Base-by-base conservation (phyloP, 352 stramenopile species). In the Phytophthora megakarya region DNA sequence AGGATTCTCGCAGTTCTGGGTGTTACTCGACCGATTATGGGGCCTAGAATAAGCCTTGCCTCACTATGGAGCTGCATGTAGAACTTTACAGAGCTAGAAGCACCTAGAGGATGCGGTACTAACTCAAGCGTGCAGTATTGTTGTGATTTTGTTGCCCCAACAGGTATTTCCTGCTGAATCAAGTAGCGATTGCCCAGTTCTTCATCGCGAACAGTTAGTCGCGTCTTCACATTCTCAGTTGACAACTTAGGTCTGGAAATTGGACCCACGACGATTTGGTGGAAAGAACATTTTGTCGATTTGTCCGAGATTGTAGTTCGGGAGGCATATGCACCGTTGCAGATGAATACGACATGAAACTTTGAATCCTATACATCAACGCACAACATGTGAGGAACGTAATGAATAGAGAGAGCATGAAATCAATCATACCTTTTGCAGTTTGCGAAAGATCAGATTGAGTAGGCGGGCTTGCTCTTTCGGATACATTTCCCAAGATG, bases 21-120 rank as follows among this genome's bases (percentile, higher is more conserved):
- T n/a, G 79, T 86, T 13, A 91, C 71, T 15, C 75, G 70, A 22
- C 84, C 82, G 23, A 93, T 56, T n/a, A 93, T 62, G 10, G 84
- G 84, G 3, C 84, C 84, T 8, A 91, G 23, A 22, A 90, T 26
- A 1, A 93, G 39, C 1, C 61, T 71, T 7, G 84, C 75, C 11
- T 80, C 66, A 1, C 70, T 58, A 13, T 72, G 61, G 23, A 72
- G 52, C 33, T 78, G 58, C 1, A 71, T 39, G 44, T 86, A 81
- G 22, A 87, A 76, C 21, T 68, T 67, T 10, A 76, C 46, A 3
- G 49, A 47, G 47, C 59, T 77, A 12, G 65, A 65, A 26, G 80
- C 58, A 0, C 74, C 75, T 12, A 51, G 43, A 9, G 62, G 37
- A 21, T 93, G 84, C 6, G 84, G 66, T 9, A 87, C 71, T 25